Base-by-base conservation (phyloP, 495 filamentous ascomycete species). In the Xylaria flabelliformis region DNA sequence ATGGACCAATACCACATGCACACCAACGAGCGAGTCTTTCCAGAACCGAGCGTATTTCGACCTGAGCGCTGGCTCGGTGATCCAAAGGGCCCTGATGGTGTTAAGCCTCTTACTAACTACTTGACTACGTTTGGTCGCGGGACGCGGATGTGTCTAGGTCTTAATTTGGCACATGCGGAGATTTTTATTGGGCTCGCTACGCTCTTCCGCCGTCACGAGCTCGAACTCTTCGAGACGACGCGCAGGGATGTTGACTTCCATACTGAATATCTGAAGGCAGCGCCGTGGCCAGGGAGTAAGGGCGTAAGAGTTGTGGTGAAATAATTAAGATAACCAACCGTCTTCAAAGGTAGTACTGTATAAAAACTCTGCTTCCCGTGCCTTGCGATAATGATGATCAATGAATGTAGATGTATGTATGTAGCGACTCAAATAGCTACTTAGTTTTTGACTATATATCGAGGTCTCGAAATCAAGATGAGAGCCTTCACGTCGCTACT, bases 71-170 rank as follows among this genome's bases (percentile, higher is more conserved):
- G 85, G 84, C 66, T 88, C 19, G 72, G 79, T 5, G 65, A 73
- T 55, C 67, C 75, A 0, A 66, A 42, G 24, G 73, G 63, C 2
- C 56, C 67, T 6, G 83, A 85, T 6, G 73, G 41, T 1, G 66
- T 74, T 7, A 73, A 76, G 9, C 74, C 77, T 2, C 71, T 80
- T 13, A 75, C 81, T 9, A 76, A 76, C 67, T 85, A 82, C 69
- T 73, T 88, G 19, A 74, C 86, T 1, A 72, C 84, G 1, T 86
- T 86, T 48, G 75, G 76, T 0, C 84, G 84, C 29, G 88, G 88
- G 0, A 76, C 68, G 8, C 74, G 85, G n/a, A 73, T 72, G 8
- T 90, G 88, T 74, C n/a, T 84, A 4, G 87, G 86, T 7, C 80
- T 81, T 69, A 82, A 83, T 64, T 72, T 90, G 19, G 87, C 83